Conservation (phyloP, 345 rosid genomes). For the Eutrema yunnanense region DNA sequence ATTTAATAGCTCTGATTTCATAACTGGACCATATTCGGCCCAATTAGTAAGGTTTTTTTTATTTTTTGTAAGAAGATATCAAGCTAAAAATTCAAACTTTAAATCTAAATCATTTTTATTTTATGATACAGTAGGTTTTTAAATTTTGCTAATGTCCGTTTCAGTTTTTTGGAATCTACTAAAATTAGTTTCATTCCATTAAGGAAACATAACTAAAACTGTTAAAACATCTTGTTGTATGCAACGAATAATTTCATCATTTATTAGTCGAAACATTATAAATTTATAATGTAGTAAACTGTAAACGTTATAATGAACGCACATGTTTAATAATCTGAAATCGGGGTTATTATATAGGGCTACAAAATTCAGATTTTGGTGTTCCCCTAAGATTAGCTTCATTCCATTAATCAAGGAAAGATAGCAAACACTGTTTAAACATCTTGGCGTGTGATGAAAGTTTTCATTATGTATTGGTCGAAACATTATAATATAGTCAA, state of each 20-base stretch:
- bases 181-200: neutral
- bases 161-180: neutral
- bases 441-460: neutral
- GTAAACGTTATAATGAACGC: neutral
- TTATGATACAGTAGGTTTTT: neutral
- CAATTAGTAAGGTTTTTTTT: too few species aligned
- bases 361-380: neutral
- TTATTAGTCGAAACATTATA: constrained; percentile 2
- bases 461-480: neutral
- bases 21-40: too few species aligned
- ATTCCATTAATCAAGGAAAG: neutral
- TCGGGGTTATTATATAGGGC: neutral
- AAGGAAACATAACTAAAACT: constrained; percentile 5
- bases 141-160: neutral
- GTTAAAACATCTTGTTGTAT: neutral
- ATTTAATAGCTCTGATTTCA: too few species aligned
- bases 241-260: neutral
- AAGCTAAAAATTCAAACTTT: neutral
- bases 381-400: neutral
- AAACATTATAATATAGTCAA: neutral
- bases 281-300: neutral
- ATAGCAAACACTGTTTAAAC: neutral
- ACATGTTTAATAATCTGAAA: neutral
- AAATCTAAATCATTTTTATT: neutral
- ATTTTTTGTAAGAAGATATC: too few species aligned